Conservation (phyloP, 1,284 basidiomycete genomes). For the Marasmius oreades region DNA sequence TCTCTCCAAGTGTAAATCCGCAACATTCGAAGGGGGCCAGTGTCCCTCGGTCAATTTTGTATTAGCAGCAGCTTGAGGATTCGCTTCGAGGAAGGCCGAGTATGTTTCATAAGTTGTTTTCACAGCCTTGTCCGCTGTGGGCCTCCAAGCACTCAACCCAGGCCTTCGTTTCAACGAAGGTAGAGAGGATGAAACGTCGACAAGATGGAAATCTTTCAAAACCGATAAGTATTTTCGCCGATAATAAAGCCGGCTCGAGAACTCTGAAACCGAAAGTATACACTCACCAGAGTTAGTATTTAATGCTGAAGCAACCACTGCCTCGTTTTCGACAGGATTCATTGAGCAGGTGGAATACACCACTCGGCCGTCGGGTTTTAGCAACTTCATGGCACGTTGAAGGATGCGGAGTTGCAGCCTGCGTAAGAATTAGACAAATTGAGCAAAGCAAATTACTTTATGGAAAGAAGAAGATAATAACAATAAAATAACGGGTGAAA, state of each 20-base stretch:
- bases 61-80: constrained; percentile 42
- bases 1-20: constrained; percentile 57
- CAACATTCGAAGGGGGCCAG: constrained; percentile 76
- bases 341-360: constrained; percentile 99
- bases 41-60: constrained; percentile 66
- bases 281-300: constrained; percentile 61
- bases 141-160: constrained; percentile 76
- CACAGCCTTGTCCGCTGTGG: constrained; percentile 49
- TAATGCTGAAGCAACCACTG: constrained; percentile 87
- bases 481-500: too few species aligned
- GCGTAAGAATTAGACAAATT: not conserved
- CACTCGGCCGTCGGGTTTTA: constrained; percentile 84
- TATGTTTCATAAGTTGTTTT: constrained; percentile 50
- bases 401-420: constrained; percentile 93
- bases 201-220: constrained; percentile 63
- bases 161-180: constrained; percentile 74
- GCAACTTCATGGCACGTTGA: constrained; percentile 86
- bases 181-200: constrained; percentile 74
- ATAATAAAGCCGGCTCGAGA: too few species aligned
- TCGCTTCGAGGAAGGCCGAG: constrained; percentile 47
- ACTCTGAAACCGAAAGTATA: constrained; percentile 3
- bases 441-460: too few species aligned
- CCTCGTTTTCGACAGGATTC: constrained; percentile 98
- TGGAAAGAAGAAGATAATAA: too few species aligned
- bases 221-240: too few species aligned